phyloP scores from a whole-genome alignment of 805 yeast genomes.

The Metschnikowia similis region DNA sequence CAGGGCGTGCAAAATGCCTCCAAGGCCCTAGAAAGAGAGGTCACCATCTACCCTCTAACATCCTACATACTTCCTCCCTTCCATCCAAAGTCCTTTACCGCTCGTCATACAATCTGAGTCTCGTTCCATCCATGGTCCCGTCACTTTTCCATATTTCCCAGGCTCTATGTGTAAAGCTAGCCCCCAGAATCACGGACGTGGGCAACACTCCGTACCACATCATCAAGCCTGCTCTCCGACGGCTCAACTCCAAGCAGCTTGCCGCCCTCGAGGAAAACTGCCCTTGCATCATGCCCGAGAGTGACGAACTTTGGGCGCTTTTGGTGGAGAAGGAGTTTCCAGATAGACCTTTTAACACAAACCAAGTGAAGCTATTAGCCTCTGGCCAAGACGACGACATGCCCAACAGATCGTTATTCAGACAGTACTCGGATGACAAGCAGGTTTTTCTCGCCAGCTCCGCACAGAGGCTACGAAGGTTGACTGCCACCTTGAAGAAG shows the following conservation, averaged over 20 bases:
- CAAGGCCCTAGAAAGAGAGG: no score
- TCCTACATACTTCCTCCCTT: background rate
- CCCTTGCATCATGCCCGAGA: conserved; percentile 37
- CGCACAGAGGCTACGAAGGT: conserved; percentile 39
- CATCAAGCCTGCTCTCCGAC: conserved; percentile 42
- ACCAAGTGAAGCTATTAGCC: conserved; percentile 3
- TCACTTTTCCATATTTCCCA: conserved; percentile 14
- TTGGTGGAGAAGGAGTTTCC: conserved; percentile 46
- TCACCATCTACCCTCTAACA: background rate
- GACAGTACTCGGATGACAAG: conserved; percentile 35
- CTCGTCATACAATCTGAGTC: no score
- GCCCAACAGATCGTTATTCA: conserved; percentile 38
- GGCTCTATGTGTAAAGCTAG: conserved; percentile 13
- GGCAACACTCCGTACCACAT: conserved; percentile 39
- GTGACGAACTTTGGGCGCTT: conserved; percentile 45
- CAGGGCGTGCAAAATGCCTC: no score
- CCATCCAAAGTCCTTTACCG: background rate
- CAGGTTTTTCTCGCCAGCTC: conserved; percentile 43
- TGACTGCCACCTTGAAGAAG: conserved; percentile 35
- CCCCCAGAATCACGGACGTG: conserved; percentile 16
- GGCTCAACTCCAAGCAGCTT: conserved; percentile 41
- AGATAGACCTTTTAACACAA: conserved; percentile 31
- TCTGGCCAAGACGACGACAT: conserved; percentile 12
- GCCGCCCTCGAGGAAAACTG: conserved; percentile 37
- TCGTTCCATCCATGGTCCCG: conserved; percentile 3